These are phyloP conservation scores for Yamadazyma membranifaciens DNA, from an alignment of 1,139 yeast species.

Conservation along the genomic window DNA sequence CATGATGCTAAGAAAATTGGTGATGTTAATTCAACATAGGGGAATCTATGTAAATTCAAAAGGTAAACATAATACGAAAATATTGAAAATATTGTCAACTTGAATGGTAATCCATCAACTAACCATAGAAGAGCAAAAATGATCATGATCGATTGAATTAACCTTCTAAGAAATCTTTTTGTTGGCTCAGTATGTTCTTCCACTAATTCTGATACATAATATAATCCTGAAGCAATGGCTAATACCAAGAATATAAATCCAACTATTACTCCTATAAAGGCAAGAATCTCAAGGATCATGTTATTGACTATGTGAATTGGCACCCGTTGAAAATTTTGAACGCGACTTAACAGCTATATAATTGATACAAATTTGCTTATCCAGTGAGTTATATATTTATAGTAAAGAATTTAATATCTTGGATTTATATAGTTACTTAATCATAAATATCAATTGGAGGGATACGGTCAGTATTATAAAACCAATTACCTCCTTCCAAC, in stretches of 20 bases:
- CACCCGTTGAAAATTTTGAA: background rate
- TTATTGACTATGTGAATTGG: background rate
- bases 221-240: slow-evolving; percentile 78
- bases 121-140: slow-evolving; percentile 56
- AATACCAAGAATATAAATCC: slow-evolving; percentile 71
- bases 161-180: slow-evolving; percentile 58
- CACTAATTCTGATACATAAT: slow-evolving; percentile 85
- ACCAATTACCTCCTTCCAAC: slow-evolving; percentile 90
- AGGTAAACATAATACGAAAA: slow-evolving; percentile 69
- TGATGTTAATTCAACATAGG: slow-evolving; percentile 73
- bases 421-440: slow-evolving; percentile 23
- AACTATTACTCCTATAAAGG: slow-evolving; percentile 67
- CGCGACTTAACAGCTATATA: background rate
- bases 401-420: background rate
- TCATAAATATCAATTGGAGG: slow-evolving; percentile 97
- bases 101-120: slow-evolving; percentile 77
- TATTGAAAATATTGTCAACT: slow-evolving; percentile 62
- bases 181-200: slow-evolving; percentile 93
- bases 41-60: slow-evolving; percentile 77
- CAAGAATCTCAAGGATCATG: slow-evolving; percentile 44
- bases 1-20: slow-evolving; percentile 73
- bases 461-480: slow-evolving; percentile 85
- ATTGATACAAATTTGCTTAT: no score
- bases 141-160: slow-evolving; percentile 59
- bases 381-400: no score